Base-by-base conservation (phyloP, 1,284 basidiomycete species). In the Cryptococcus sp. region DNA sequence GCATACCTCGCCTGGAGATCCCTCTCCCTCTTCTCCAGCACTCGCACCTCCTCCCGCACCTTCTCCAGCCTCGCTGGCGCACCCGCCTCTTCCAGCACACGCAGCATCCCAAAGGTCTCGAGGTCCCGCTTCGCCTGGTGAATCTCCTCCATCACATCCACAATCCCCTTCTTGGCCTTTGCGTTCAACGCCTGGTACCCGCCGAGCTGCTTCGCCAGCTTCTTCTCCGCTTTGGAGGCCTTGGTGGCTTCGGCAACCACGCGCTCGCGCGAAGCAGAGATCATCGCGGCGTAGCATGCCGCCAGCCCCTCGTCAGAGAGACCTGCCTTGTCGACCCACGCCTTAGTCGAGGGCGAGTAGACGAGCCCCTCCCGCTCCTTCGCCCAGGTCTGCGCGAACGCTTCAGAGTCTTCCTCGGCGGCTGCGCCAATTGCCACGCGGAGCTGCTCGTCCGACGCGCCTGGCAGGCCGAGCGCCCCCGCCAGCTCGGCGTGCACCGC, bases 221-320 rank as follows among this genome's bases (percentile, higher is more conserved):
- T 94, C 83, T 95, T 97, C 80, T 98, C 96, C 4, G 83, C 76
- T 79, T 98, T 99, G 42, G 84, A 78, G 0, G 89, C 87, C 68
- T 87, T 89, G 47, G 81, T 82, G 0, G 91, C 90, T 68, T 91
- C 88, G 67, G 84, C 85, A n/a, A 85, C 78, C 86, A 99, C 91
- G 46, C 79, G 77, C n/a, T 86, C 85, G 23, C 87, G 84, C 54
- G 82, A 81, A 43, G 84, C 79, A 12, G 84, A 81, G 52, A 98
- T 80, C 48, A 87, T 77, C 7, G 80, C 71, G 0, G 79, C 72
- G 67, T 88, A 87, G 0, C 90, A 91, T 1, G 81, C 81, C 35
- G 86, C 77, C 7, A 87, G 83, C 46, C 83, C 81, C 36, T 84
- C 82, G 1, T 78, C 65, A 1, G 84, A 80, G 12, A 97, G 80